Conservation (phyloP, 306 rosid genomes). For the Quillaja saponaria region DNA sequence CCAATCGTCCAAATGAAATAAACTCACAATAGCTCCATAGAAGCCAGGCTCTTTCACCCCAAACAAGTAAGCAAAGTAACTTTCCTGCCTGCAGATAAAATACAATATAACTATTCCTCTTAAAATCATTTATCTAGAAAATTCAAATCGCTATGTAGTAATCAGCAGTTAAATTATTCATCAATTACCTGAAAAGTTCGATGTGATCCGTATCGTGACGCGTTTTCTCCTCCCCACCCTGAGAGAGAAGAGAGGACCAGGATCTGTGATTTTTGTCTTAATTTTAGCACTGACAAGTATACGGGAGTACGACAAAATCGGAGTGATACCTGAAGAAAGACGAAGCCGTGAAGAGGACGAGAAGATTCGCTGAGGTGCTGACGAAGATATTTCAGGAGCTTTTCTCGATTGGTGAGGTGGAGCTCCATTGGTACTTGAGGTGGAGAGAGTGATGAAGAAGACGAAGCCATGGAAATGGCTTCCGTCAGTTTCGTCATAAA, state of each 20-base stretch:
- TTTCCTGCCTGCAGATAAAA: slow-evolving; percentile 65
- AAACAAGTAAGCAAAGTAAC: slow-evolving; percentile 87
- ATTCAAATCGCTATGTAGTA: neutral
- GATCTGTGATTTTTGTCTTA: neutral
- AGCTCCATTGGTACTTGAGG: slow-evolving; percentile 58
- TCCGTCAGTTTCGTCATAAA: too few relatives aligned
- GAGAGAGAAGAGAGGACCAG: neutral
- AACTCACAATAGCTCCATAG: slow-evolving; percentile 84
- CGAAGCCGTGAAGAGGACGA: slow-evolving; percentile 68
- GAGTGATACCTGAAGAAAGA: slow-evolving; percentile 78
- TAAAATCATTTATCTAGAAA: neutral
- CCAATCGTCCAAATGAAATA: slow-evolving; percentile 2
- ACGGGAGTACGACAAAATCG: slow-evolving; percentile 1
- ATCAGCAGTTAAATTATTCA: neutral
- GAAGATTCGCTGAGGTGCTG: slow-evolving; percentile 50
- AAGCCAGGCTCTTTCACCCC: slow-evolving; percentile 87
- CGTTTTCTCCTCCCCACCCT: slow-evolving; percentile 86
- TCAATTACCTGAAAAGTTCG: slow-evolving; percentile 75
- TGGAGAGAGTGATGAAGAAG: slow-evolving; percentile 45
- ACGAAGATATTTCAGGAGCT: slow-evolving; percentile 59
- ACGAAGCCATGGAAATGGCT: slow-evolving; percentile 50
- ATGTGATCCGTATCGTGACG: slow-evolving; percentile 86
- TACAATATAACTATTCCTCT: neutral
- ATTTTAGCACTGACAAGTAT: neutral
- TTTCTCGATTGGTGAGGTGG: slow-evolving; percentile 54